Evolutionary conservation across 108 stramenopile species (phyloP).

Genomic region (Fistulifera solaris): DNA sequence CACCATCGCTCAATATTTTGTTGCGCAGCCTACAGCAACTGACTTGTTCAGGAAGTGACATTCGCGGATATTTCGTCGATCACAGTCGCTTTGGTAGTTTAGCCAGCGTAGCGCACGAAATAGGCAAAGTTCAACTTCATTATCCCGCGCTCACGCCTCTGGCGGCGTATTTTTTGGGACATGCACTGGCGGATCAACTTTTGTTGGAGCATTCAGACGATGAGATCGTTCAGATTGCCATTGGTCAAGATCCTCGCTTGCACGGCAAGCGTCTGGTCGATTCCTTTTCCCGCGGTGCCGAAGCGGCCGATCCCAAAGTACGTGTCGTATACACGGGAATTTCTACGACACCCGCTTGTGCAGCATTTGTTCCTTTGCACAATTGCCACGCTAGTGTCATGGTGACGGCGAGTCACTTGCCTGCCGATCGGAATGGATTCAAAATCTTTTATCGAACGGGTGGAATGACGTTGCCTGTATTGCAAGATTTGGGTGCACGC

Average conservation of each 20-base stretch:
- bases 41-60: conserved; percentile 30
- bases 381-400: conserved; percentile 54
- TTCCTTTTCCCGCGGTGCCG: conserved; percentile 61
- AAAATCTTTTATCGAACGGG: conserved; percentile 54
- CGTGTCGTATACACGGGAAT: conserved; percentile 56
- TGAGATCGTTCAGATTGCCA: conserved; percentile 28
- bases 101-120: conserved; percentile 32
- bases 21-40: conserved; percentile 27
- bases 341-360: conserved; percentile 66
- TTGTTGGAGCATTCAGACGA: conserved; percentile 5
- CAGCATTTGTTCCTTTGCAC: conserved; percentile 36
- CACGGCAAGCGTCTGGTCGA: conserved; percentile 60
- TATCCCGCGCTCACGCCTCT: conserved; percentile 46
- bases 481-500: background rate
- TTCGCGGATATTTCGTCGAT: conserved; percentile 51
- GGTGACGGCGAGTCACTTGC: conserved; percentile 76
- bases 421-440: conserved; percentile 71
- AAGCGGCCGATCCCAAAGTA: conserved; percentile 24
- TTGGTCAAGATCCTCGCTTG: conserved; percentile 65
- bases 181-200: conserved; percentile 37
- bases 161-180: conserved; percentile 65
- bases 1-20: conserved; percentile 47
- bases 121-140: conserved; percentile 7
- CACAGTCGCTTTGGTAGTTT: conserved; percentile 38
- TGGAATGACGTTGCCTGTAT: background rate